These are phyloP conservation scores for Cladosporium sp. DNA, from an alignment of 2,329 filamentous ascomycete genomes.

Conservation along the genomic window DNA sequence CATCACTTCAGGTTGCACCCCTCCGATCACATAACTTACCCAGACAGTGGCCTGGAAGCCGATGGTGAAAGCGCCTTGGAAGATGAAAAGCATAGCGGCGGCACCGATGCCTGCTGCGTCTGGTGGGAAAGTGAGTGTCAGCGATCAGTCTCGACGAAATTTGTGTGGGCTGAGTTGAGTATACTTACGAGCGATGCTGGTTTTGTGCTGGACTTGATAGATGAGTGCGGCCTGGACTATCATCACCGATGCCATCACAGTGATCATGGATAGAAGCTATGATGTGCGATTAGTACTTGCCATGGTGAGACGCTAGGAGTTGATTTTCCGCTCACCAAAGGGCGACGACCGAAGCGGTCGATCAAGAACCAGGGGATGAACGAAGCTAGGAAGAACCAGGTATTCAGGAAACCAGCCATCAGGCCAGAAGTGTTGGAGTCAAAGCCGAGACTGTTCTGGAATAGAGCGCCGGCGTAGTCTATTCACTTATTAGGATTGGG, in stretches of 20 bases:
- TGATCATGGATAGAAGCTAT: conserved; percentile 33
- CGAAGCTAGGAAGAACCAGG: conserved; percentile 44
- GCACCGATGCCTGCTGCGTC: conserved; percentile 33
- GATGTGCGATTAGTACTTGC: neutral
- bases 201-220: conserved; percentile 36
- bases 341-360: conserved; percentile 36
- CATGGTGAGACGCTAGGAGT: neutral
- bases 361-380: conserved; percentile 33
- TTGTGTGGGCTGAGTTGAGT: neutral
- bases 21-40: conserved; percentile 33
- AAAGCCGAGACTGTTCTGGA: conserved; percentile 31
- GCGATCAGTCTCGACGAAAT: neutral
- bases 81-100: conserved; percentile 61
- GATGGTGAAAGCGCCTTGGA: conserved; percentile 63
- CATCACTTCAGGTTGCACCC: neutral
- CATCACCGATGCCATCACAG: conserved; percentile 63
- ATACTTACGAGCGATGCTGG: conserved; percentile 25
- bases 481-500: neutral
- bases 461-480: conserved; percentile 34
- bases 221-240: conserved; percentile 53
- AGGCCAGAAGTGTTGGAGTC: conserved; percentile 28
- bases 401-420: conserved; percentile 39
- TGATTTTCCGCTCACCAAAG: conserved; percentile 20
- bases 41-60: conserved; percentile 63
- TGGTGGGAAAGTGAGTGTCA: neutral